Base-by-base conservation (phyloP, 23 red algal genomes). In the Agarophyton chilense region DNA sequence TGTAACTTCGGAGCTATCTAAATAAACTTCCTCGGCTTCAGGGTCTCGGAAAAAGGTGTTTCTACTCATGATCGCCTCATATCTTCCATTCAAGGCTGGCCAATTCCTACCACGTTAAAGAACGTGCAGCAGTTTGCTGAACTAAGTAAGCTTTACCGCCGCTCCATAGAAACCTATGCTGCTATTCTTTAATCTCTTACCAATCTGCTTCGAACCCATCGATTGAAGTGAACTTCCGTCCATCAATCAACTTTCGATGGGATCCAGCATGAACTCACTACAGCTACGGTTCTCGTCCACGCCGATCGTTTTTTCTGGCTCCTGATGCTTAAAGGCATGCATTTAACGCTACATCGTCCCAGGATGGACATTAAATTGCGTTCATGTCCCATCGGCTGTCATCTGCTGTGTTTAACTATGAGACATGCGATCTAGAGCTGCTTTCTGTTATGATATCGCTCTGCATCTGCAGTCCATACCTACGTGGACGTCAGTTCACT, bases 41-140 rank as follows among this genome's bases (percentile, higher is more conserved):
- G 17, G 5, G 52, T 88, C 14, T 42, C 65, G 24, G n/a, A 53
- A 8, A 64, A 74, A 25, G 64, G 82, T 4, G 35, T 87, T 39
- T 45, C 39, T 40, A 75, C 65, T 8, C 39, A 72, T 9, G 24
- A 72, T 4, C 43, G 82, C 19, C 33, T 87, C 1, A 45, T 73
- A 11, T 18, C 5, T 11, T 29, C 68, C 7, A 45, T 75, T 22
- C 17, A 29, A 10, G 64, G 54, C 34, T 87, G 62, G 63, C 60
- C 45, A 5, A 18, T 45, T 1, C 68, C 61, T 12, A 72, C 32
- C 14, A 45, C 47, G 29, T n/a, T 87, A 26, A 87, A 87, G 26
- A 28, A 87, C 14, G 43, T 74, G 10, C 82, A 76, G 36, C 43
- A 72, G 82, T 87, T 87, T 47, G 11, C 74, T 36, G 63, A 64